Conservation (phyloP, 352 stramenopile species). For the Phytophthora megakarya region DNA sequence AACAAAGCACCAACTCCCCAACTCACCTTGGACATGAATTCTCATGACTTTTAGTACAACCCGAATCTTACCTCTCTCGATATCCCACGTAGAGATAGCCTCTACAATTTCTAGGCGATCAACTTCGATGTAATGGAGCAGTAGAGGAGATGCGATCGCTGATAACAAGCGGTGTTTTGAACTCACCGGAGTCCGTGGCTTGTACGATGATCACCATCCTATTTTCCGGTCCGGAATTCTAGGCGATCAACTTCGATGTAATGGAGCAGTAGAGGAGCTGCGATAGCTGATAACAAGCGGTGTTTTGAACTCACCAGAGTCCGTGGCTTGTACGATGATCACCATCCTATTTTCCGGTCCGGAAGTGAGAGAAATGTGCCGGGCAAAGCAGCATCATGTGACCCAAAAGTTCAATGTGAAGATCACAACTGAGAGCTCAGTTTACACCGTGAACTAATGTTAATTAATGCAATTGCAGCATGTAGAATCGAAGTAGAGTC, state of each 20-base stretch:
- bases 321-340: conserved; percentile 15
- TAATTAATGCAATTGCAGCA: too few species aligned
- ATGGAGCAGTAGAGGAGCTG: conserved; percentile 1
- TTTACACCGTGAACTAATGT: too few species aligned
- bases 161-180: too few species aligned
- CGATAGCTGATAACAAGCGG: conserved; percentile 8
- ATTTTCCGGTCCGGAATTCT: not conserved
- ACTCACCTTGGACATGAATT: not conserved
- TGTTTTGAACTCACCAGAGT: too few species aligned
- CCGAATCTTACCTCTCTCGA: not conserved
- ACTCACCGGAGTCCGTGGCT: too few species aligned
- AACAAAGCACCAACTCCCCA: not conserved
- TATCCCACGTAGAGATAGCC: not conserved
- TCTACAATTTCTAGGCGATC: too few species aligned
- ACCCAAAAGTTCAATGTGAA: too few species aligned
- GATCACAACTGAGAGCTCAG: too few species aligned
- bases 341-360: conserved; percentile 7
- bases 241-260: too few species aligned
- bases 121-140: too few species aligned
- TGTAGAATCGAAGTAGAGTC: too few species aligned
- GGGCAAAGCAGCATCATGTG: not conserved
- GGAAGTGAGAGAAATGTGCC: conserved; percentile 14
- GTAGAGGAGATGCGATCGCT: conserved; percentile 11
- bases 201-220: conserved; percentile 22
- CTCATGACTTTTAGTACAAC: not conserved